A percentile compares a stretch with the other conserved stretches of the same genome.
These are phyloP conservation scores for Vitis cinerea DNA, from an alignment of 164 flowering plant genomes.

Conservation along the genomic window DNA sequence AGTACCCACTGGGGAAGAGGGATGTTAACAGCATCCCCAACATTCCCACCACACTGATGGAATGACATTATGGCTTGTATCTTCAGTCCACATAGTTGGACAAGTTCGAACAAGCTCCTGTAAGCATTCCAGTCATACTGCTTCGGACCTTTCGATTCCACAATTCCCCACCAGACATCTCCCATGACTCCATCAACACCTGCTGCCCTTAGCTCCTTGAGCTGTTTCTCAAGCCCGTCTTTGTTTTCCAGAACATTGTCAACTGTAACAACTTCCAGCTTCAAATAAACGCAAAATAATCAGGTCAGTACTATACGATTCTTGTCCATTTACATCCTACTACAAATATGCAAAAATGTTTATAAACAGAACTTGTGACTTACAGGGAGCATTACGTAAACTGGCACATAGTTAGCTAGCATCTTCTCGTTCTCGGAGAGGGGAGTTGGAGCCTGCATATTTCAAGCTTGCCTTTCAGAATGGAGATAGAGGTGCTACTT, in stretches of 20 bases:
- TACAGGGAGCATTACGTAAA: conserved; percentile 68
- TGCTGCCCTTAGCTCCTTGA: conserved; percentile 51
- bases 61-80: conserved; percentile 87
- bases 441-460: conserved; percentile 38
- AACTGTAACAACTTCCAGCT: conserved; percentile 61
- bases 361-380: conserved; percentile 6
- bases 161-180: conserved; percentile 95
- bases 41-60: conserved; percentile 85
- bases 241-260: conserved; percentile 48
- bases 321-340: too few relatives aligned
- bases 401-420: conserved; percentile 66
- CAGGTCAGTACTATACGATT: too few relatives aligned
- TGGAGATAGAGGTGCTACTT: conserved; percentile 1
- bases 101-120: conserved; percentile 54
- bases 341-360: neutral
- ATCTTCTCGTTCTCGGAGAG: conserved; percentile 33
- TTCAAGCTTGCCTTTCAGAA: conserved; percentile 9
- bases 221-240: conserved; percentile 49
- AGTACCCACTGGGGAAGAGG: conserved; percentile 82
- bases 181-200: conserved; percentile 87
- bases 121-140: conserved; percentile 77
- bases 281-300: neutral
- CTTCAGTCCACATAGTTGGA: conserved; percentile 54
- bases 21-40: conserved; percentile 68
- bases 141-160: conserved; percentile 69